These are phyloP conservation scores for Verbena officinalis DNA, from an alignment of 257 asterid species.

Conservation along the genomic window DNA sequence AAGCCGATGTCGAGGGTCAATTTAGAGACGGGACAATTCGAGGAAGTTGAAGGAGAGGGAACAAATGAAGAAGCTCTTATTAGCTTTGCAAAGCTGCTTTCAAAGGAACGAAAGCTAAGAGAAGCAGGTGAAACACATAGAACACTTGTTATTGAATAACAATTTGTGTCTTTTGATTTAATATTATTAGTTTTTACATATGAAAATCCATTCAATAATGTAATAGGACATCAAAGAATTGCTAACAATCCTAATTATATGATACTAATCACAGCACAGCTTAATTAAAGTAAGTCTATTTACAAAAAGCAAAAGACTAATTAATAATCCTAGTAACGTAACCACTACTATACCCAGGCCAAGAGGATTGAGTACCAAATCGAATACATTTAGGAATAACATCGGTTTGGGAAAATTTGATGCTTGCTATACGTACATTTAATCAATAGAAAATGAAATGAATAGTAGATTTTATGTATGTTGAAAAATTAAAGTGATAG, in stretches of 20 bases:
- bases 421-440: too few relatives aligned
- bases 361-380: too few relatives aligned
- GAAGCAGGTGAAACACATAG: background rate
- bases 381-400: background rate
- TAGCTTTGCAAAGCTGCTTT: conserved; percentile 42
- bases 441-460: too few relatives aligned
- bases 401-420: too few relatives aligned
- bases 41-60: conserved; percentile 47
- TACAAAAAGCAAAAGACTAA: background rate
- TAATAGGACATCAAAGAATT: background rate
- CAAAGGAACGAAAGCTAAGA: conserved; percentile 38
- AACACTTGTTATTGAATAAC: conserved; percentile 25
- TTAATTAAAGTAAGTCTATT: background rate
- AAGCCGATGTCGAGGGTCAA: conserved; percentile 46
- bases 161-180: background rate
- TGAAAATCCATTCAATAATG: background rate
- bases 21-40: conserved; percentile 42
- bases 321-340: background rate
- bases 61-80: conserved; percentile 55
- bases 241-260: too few relatives aligned
- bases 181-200: too few relatives aligned
- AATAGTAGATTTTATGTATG: too few relatives aligned
- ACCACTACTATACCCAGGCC: too few relatives aligned
- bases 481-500: too few relatives aligned
- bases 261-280: too few relatives aligned